Base-by-base conservation (phyloP, 2,329 filamentous ascomycete genomes). In the Claviceps monticola region DNA sequence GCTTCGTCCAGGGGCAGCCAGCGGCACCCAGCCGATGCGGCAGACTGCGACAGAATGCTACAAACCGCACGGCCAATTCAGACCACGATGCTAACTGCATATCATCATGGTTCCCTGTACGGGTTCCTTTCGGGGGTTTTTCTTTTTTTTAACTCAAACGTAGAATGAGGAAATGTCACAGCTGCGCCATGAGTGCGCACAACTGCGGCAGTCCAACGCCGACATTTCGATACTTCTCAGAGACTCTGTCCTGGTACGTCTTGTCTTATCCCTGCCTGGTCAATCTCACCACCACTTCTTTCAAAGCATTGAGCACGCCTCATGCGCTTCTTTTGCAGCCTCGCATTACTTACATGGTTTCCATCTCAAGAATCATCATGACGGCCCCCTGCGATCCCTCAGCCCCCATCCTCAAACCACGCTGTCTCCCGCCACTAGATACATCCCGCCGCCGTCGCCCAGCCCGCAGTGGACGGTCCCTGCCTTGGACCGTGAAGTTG, bases 91-190 rank as follows among this genome's bases (percentile, higher is more conserved):
- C 42, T 50, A 43, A 47, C 29, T 45, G 42, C 36, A 9, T 9
- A 42, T 21, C 17, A 21, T 42, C 13, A 21, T 42, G 17, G 17
- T 42, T 21, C 17, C n/a, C 17, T 11, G 17, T 34, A 34, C 9
- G 29, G 29, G 29, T 34, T 34, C 29, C 26, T 19, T 36, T 13
- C 1, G n/a, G 23, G 9, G 19, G 19, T 46, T 36, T 46, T 17
- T n/a, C 4, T 17, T 4, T 46, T 3, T 46, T 46, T 23, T 21
- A 8, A 34, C 2, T n/a, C 6, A 43, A 21, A 19, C 5, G 9
- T 49, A 61, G 59, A 60, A 57, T 39, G 47, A 56, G 41, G 59
- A 61, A 46, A 53, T 61, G 54, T 45, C 51, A 5, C 58, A 59
- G 50, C 50, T 61, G 49, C 59, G 59, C 38, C 52, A 43, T 7